phyloP scores from a whole-genome alignment of 345 rosid genomes.

The Heritiera littoralis region DNA sequence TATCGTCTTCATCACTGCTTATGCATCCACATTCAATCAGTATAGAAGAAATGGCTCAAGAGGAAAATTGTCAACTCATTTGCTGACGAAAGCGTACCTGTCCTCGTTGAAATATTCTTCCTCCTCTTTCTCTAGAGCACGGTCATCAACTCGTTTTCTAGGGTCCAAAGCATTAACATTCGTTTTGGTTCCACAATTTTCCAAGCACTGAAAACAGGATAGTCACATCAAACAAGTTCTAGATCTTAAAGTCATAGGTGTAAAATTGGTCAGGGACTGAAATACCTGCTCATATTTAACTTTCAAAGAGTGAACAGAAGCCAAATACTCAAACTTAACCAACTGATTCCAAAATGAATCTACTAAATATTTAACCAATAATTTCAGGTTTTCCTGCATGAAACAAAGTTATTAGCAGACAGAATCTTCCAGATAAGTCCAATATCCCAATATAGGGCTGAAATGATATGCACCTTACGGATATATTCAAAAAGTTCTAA shows the following conservation, averaged over 20 bases:
- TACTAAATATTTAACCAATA: conserved; percentile 70
- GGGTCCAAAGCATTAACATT: conserved; percentile 53
- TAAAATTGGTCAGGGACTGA: conserved; percentile 16
- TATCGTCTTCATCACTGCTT: conserved; percentile 91
- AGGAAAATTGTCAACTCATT: neutral
- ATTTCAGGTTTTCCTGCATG: conserved; percentile 77
- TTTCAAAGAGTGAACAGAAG: conserved; percentile 62
- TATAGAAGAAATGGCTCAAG: neutral
- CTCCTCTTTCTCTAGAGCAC: conserved; percentile 96
- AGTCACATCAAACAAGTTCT: conserved; percentile 22
- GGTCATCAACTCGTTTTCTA: conserved; percentile 76
- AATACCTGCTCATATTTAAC: conserved; percentile 82
- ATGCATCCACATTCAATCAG: conserved; percentile 27
- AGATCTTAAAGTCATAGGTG: neutral
- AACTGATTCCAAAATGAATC: conserved; percentile 85
- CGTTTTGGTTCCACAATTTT: conserved; percentile 58
- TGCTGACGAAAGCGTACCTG: conserved; percentile 46
- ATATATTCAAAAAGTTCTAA: conserved; percentile 92
- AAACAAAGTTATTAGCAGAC: conserved; percentile 23
- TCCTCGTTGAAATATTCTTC: conserved; percentile 98
- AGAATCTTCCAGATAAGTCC: conserved; percentile 20
- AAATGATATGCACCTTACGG: conserved; percentile 62
- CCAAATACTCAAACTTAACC: conserved; percentile 57
- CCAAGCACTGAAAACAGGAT: conserved; percentile 65
- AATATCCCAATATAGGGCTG: conserved; percentile 22